Conservation (phyloP, 2,329 filamentous ascomycete species). For the Verticillium albo-atrum region DNA sequence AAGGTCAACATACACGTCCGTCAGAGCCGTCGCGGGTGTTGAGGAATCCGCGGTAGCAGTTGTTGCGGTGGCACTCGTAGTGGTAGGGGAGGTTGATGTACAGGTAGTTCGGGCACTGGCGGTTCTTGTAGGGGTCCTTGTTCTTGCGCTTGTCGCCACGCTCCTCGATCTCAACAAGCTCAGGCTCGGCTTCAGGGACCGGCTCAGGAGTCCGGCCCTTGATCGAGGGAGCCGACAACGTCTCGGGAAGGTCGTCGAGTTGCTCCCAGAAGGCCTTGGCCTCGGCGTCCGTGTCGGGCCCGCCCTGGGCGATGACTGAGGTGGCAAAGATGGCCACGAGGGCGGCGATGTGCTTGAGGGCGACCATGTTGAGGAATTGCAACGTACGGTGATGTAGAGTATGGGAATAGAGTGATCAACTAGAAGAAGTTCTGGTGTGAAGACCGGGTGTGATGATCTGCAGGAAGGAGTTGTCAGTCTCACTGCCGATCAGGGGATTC, state of each 20-base stretch:
- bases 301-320: neutral
- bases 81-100: constrained; percentile 1
- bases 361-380: neutral
- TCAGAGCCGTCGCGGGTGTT: constrained; percentile 2
- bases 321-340: neutral
- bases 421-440: neutral
- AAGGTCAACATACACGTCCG: neutral
- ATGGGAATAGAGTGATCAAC: neutral
- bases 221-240: neutral
- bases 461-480: too few species aligned
- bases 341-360: neutral
- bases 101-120: neutral
- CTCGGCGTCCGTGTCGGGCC: neutral
- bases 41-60: constrained; percentile 7
- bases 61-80: constrained; percentile 8
- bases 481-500: too few species aligned
- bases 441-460: too few species aligned
- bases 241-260: neutral
- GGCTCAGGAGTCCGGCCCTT: neutral
- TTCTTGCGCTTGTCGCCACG: neutral
- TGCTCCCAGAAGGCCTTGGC: neutral
- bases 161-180: neutral
- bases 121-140: constrained; percentile 4
- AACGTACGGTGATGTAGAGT: neutral
- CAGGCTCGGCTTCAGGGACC: neutral